Base-by-base conservation (phyloP, 768 basidiomycete genomes). In the Butyriboletus loyo region DNA sequence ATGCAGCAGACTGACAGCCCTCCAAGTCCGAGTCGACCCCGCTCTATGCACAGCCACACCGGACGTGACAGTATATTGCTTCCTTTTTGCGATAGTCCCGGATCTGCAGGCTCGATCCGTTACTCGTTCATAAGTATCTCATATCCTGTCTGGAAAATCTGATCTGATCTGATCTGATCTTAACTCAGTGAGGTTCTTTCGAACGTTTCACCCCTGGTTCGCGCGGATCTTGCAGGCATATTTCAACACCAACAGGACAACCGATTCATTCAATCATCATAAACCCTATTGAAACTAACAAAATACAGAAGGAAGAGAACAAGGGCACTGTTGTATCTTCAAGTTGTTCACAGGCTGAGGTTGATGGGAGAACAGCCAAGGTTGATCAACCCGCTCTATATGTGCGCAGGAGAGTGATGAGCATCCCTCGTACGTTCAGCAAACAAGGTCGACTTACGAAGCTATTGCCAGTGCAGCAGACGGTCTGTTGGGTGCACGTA, bases 361-460 rank as follows among this genome's bases (percentile, higher is more conserved):
- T 35, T 45, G 22, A 60, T 8, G 10, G 62, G 59, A 10, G 44
- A 47, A 34, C 62, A 63, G 17, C 58, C 58, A 2, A 63, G 3
- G 13, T 37, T 41, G 25, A 63, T 24, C 13, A 50, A 2, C 0
- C 55, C 62, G 17, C 31, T 49, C 61, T 63, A 15, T 24, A 22
- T 4, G 30, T 1, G 1, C 28, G 7, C 4, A 34, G 15, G 1
- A 37, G 4, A 27, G 17, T 0, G 9, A 6, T 46, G 5, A 40
- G 19, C n/a, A 3, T 13, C 22, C 0, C 3, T 0, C 19, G 10
- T 11, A 15, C 3, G 5, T 2, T 5, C 21, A 7, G 8, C 10
- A 15, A 7, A 22, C 5, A 17, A 8, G 7, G 13, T 0, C 2
- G 4, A 36, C 59, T 52, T n/a, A 63, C 62, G 7, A 39, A 58